Percentiles rank a stretch among this genome's conserved stretches.
phyloP scores from a whole-genome alignment of 352 stramenopile genomes.

The Phytophthora citricola region DNA sequence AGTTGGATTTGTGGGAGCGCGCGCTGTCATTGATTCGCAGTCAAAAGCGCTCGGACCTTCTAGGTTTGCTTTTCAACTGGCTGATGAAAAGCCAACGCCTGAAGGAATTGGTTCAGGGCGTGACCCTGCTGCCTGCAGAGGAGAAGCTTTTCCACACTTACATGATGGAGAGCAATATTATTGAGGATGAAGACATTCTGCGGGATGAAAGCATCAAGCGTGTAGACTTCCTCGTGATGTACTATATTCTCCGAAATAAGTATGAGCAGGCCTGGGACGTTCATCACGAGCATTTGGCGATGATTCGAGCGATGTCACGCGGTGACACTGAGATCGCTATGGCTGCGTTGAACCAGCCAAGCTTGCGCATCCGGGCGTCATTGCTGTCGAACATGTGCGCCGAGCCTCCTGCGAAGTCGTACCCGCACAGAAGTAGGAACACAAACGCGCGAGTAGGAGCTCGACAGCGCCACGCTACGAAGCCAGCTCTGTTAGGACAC shows the following conservation, averaged over 20 bases:
- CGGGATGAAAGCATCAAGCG: constrained; percentile 76
- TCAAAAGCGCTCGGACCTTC: constrained; percentile 62
- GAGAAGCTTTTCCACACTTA: constrained; percentile 72
- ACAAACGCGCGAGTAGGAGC: constrained; percentile 41
- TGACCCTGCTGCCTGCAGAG: constrained; percentile 59
- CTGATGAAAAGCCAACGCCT: constrained; percentile 71
- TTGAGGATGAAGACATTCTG: constrained; percentile 58
- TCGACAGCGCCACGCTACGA: constrained; percentile 23
- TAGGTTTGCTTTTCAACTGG: constrained; percentile 76
- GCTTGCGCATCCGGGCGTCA: constrained; percentile 65
- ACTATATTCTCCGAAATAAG: constrained; percentile 80
- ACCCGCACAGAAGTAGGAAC: constrained; percentile 39
- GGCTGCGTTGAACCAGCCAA: constrained; percentile 62
- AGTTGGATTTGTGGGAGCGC: constrained; percentile 80
- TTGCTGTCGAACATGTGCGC: constrained; percentile 76
- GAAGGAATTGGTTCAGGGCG: constrained; percentile 76
- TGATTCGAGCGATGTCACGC: constrained; percentile 68
- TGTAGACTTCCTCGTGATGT: constrained; percentile 85
- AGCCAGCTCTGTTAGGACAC: constrained; percentile 40
- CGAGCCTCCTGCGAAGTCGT: constrained; percentile 52
- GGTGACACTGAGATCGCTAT: constrained; percentile 72
- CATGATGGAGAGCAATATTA: constrained; percentile 73
- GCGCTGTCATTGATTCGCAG: constrained; percentile 67
- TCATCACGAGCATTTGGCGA: constrained; percentile 76
- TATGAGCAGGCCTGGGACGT: constrained; percentile 77